phyloP scores from a whole-genome alignment of 495 filamentous ascomycete species.

The Hypomontagnella submonticulosa region DNA sequence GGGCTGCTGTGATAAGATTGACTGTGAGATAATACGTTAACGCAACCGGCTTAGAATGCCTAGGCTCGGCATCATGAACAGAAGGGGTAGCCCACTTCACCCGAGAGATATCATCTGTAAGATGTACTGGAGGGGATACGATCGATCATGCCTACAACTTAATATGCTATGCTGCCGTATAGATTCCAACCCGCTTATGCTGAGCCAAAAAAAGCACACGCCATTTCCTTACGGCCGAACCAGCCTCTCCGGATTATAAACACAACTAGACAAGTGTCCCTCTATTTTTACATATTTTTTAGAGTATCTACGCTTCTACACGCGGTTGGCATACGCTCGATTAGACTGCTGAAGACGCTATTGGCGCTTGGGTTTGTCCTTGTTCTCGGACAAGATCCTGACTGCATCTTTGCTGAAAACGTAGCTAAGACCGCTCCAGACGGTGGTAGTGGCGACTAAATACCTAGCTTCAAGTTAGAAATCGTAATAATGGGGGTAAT shows the following conservation, averaged over 20 bases:
- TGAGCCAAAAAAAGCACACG: neutral
- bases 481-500: neutral
- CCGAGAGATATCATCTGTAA: too few relatives aligned
- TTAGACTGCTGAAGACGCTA: slow-evolving; percentile 10
- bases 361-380: slow-evolving; percentile 39
- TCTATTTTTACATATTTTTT: neutral
- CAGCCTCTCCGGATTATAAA: slow-evolving; percentile 1
- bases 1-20: too few relatives aligned
- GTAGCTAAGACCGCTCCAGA: slow-evolving; percentile 88
- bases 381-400: slow-evolving; percentile 71
- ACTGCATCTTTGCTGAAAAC: slow-evolving; percentile 83
- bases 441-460: slow-evolving; percentile 80
- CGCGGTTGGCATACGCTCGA: too few relatives aligned
- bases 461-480: slow-evolving; percentile 60
- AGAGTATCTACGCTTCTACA: neutral
- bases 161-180: slow-evolving; percentile 4
- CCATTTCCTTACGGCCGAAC: slow-evolving; percentile 6
- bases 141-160: too few relatives aligned
- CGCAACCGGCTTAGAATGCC: too few relatives aligned
- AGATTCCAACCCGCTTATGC: slow-evolving; percentile 4
- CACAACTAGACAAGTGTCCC: neutral
- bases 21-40: too few relatives aligned
- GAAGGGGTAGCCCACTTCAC: too few relatives aligned
- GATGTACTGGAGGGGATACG: too few relatives aligned
- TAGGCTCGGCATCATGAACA: too few relatives aligned